Conservation (phyloP, 2,329 filamentous ascomycete genomes). For the Septoria linicola region DNA sequence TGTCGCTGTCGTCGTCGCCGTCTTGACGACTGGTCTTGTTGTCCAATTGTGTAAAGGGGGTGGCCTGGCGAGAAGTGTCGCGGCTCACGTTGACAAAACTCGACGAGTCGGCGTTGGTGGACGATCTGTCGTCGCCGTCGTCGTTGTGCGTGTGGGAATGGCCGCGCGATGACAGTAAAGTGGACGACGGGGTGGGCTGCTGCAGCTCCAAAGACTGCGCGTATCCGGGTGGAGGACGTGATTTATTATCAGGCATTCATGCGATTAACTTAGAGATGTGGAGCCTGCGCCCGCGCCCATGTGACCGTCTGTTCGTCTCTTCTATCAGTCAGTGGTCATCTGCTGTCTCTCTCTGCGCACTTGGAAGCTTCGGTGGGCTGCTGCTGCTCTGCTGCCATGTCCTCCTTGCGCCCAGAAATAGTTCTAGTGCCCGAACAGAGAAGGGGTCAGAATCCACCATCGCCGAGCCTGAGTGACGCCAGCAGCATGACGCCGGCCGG, state of each 20-base stretch:
- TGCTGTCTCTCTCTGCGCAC: no score
- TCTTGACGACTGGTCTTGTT: slow-evolving; percentile 17
- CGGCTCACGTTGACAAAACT: slow-evolving; percentile 34
- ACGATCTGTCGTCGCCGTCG: slow-evolving; percentile 26
- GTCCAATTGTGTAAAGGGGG: slow-evolving; percentile 33
- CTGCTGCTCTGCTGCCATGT: no score
- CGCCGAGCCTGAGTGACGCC: no score
- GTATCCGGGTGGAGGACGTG: slow-evolving; percentile 9
- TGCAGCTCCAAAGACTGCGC: slow-evolving; percentile 14
- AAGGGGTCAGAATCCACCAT: no score
- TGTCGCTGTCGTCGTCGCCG: slow-evolving; percentile 32
- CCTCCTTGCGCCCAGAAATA: no score
- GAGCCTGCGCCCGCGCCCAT: slow-evolving; percentile 1
- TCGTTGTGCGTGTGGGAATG: slow-evolving; percentile 28
- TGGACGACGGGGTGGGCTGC: slow-evolving; percentile 4
- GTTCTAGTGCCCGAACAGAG: no score
- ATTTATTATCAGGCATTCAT: slow-evolving; percentile 31
- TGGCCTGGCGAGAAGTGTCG: slow-evolving; percentile 34
- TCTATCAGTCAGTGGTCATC: no score
- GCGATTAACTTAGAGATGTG: slow-evolving; percentile 25
- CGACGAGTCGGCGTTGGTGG: slow-evolving; percentile 30
- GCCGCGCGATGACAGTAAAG: slow-evolving; percentile 1
- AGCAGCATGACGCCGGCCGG: no score
- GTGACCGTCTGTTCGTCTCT: no score
- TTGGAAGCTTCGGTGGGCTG: no score